Evolutionary conservation across 2,329 filamentous ascomycete genomes (phyloP).

Genomic region (Beauveria pseudobassiana): DNA sequence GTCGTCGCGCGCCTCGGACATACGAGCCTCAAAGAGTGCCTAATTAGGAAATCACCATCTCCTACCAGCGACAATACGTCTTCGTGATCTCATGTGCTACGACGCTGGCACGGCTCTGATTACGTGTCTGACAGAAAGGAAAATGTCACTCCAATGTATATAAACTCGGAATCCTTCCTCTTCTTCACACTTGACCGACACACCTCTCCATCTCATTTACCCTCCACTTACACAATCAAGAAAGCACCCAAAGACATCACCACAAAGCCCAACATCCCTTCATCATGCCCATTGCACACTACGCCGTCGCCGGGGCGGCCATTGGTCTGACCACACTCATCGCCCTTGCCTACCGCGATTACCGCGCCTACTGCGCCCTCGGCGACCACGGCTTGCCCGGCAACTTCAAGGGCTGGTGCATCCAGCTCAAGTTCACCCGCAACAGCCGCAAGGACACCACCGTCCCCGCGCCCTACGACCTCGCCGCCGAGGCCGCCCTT

Average conservation of each 20-base stretch:
- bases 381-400: slow-evolving; percentile 36
- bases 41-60: background rate
- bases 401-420: slow-evolving; percentile 31
- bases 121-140: background rate
- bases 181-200: background rate
- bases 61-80: background rate
- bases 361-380: slow-evolving; percentile 32
- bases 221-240: background rate
- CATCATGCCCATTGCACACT: background rate
- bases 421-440: slow-evolving; percentile 15
- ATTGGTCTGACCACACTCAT: background rate
- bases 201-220: background rate
- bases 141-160: background rate
- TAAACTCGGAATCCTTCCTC: background rate
- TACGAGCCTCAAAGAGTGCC: background rate
- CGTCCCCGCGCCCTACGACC: slow-evolving; percentile 17
- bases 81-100: background rate
- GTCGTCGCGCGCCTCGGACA: slow-evolving; percentile 4
- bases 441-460: slow-evolving; percentile 19
- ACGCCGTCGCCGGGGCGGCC: background rate
- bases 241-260: too few species aligned
- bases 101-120: background rate
- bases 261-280: background rate
- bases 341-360: slow-evolving; percentile 18
- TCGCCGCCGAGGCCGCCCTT: slow-evolving; percentile 16